Evolutionary conservation across 257 asterid genomes (phyloP).

Genomic region (Prunella vulgaris): DNA sequence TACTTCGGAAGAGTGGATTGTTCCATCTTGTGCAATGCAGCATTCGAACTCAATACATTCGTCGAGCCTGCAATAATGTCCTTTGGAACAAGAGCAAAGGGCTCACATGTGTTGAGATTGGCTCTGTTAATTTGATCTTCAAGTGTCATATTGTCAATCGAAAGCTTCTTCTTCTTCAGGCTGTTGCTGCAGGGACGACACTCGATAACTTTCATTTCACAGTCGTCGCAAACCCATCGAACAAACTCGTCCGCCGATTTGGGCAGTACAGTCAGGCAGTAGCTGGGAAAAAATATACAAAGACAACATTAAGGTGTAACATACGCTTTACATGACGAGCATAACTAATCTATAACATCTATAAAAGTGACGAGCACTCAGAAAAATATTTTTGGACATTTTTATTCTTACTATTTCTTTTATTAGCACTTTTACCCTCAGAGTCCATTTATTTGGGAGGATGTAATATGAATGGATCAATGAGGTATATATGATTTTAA

Average conservation of each 20-base stretch:
- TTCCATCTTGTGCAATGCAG: no score
- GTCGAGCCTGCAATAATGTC: no score
- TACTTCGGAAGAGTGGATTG: not conserved
- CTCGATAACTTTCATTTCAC: constrained; percentile 22
- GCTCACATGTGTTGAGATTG: not conserved
- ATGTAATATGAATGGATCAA: no score
- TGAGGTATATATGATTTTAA: no score
- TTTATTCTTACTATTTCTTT: no score
- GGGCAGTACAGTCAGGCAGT: constrained; percentile 54
- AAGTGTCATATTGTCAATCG: not conserved
- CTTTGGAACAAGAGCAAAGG: not conserved
- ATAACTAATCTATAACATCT: no score
- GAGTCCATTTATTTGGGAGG: no score
- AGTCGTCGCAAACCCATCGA: constrained; percentile 55
- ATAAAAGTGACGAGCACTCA: no score
- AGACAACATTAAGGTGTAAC: not conserved
- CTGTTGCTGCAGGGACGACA: not conserved
- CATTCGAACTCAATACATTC: no score
- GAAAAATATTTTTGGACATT: no score
- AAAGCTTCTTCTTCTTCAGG: not conserved
- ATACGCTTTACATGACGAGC: not conserved
- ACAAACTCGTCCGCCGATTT: constrained; percentile 43
- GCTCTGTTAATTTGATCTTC: not conserved
- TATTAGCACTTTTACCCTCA: no score
- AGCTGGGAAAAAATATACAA: constrained; percentile 30